These are phyloP conservation scores for Naganishia sp. DNA, from an alignment of 1,284 basidiomycete species.

Conservation along the genomic window DNA sequence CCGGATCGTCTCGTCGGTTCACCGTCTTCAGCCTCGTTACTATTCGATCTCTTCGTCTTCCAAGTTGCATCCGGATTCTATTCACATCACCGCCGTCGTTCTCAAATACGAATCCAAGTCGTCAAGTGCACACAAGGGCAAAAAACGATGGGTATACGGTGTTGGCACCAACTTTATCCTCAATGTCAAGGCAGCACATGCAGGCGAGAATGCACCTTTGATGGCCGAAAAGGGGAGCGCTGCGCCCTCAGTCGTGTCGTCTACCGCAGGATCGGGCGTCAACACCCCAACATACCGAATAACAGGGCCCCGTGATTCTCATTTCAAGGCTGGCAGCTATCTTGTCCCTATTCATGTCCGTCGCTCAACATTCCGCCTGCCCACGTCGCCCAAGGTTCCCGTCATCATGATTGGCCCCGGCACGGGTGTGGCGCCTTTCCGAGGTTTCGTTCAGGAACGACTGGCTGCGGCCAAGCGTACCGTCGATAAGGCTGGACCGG, in stretches of 20 bases:
- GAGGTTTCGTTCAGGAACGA: conserved; percentile 96
- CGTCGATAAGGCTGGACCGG: conserved; percentile 82
- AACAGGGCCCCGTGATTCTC: conserved; percentile 82
- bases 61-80: conserved; percentile 80
- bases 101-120: conserved; percentile 78
- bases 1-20: conserved; percentile 86
- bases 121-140: conserved; percentile 58
- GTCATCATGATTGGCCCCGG: conserved; percentile 99
- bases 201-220: conserved; percentile 60
- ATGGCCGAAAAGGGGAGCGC: conserved; percentile 11
- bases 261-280: conserved; percentile 47
- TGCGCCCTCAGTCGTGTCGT: conserved; percentile 18
- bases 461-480: conserved; percentile 91
- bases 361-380: conserved; percentile 92
- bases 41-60: conserved; percentile 98
- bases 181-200: conserved; percentile 79
- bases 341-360: conserved; percentile 92
- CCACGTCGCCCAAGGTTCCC: conserved; percentile 95
- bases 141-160: conserved; percentile 68
- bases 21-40: conserved; percentile 92
- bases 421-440: conserved; percentile 97
- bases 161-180: conserved; percentile 88
- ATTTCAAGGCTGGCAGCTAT: conserved; percentile 65
- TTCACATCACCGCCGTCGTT: conserved; percentile 94
- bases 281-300: conserved; percentile 76